Evolutionary conservation across 768 basidiomycete genomes (phyloP).

Genomic region (Leccinum barrowsii): DNA sequence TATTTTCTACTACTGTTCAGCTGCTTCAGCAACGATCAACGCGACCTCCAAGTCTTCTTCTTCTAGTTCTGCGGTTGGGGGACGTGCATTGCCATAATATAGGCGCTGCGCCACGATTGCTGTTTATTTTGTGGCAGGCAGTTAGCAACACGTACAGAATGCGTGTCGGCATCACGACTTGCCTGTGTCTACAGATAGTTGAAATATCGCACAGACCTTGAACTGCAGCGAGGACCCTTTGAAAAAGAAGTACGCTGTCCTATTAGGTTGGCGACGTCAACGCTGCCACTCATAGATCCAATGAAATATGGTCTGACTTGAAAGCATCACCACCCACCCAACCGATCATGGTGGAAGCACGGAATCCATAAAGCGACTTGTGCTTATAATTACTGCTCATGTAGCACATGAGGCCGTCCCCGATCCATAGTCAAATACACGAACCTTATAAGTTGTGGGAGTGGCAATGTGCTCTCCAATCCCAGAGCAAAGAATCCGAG

Average conservation of each 20-base stretch:
- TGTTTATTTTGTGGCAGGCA: slow-evolving; percentile 28
- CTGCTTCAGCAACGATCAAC: slow-evolving; percentile 45
- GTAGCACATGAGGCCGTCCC: slow-evolving; percentile 19
- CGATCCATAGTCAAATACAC: slow-evolving; percentile 10
- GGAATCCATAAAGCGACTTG: slow-evolving; percentile 80
- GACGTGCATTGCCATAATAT: slow-evolving; percentile 69
- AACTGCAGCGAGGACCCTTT: slow-evolving; percentile 74
- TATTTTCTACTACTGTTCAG: slow-evolving; percentile 49
- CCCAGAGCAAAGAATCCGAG: slow-evolving; percentile 79
- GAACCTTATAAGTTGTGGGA: slow-evolving; percentile 80
- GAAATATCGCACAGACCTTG: slow-evolving; percentile 80
- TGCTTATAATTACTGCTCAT: slow-evolving; percentile 68
- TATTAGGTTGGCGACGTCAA: slow-evolving; percentile 31
- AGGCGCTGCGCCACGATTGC: slow-evolving; percentile 73
- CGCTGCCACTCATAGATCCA: slow-evolving; percentile 1
- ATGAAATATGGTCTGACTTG: slow-evolving; percentile 51
- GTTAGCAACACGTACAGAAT: slow-evolving; percentile 8
- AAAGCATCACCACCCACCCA: slow-evolving; percentile 84
- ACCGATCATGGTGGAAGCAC: slow-evolving; percentile 75
- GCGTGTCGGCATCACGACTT: slow-evolving; percentile 26
- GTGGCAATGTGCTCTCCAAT: slow-evolving; percentile 80
- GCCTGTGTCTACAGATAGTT: slow-evolving; percentile 77
- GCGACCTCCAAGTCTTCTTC: slow-evolving; percentile 72
- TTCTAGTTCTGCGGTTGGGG: slow-evolving; percentile 44
- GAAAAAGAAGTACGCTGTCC: slow-evolving; percentile 77